Conservation (phyloP, 2,329 filamentous ascomycete species). For the Colletotrichum noveboracense region DNA sequence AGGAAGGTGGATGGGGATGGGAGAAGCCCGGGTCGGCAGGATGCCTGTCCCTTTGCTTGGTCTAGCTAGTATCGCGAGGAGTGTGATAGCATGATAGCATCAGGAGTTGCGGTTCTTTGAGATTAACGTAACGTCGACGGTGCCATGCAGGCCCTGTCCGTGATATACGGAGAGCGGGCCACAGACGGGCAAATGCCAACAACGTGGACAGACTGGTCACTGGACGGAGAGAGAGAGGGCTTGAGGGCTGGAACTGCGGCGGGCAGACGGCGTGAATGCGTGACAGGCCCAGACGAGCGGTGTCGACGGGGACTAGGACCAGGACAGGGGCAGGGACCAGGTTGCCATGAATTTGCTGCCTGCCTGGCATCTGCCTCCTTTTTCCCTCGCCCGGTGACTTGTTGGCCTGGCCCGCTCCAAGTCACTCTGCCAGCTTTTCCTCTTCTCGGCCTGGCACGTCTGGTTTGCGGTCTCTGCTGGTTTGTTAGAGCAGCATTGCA, state of each 20-base stretch:
- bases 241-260: neutral
- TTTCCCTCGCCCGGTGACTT: neutral
- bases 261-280: neutral
- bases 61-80: neutral
- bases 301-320: neutral
- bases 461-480: neutral
- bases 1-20: neutral
- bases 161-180: neutral
- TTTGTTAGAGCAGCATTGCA: neutral
- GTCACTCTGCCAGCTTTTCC: neutral
- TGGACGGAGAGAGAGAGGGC: neutral
- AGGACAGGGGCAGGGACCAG: neutral
- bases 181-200: neutral
- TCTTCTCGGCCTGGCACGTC: neutral
- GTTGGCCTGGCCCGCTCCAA: neutral
- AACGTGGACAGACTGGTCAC: neutral
- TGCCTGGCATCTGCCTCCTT: neutral
- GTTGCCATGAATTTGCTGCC: neutral
- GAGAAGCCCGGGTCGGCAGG: neutral
- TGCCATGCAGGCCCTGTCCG: neutral
- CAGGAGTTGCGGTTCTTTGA: neutral
- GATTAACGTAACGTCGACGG: neutral
- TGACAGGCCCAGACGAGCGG: constrained; percentile 10
- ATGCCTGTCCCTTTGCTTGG: neutral
- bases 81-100: neutral